These are phyloP conservation scores for Fusarium abutilonis DNA, from an alignment of 2,329 filamentous ascomycete species.

Conservation along the genomic window DNA sequence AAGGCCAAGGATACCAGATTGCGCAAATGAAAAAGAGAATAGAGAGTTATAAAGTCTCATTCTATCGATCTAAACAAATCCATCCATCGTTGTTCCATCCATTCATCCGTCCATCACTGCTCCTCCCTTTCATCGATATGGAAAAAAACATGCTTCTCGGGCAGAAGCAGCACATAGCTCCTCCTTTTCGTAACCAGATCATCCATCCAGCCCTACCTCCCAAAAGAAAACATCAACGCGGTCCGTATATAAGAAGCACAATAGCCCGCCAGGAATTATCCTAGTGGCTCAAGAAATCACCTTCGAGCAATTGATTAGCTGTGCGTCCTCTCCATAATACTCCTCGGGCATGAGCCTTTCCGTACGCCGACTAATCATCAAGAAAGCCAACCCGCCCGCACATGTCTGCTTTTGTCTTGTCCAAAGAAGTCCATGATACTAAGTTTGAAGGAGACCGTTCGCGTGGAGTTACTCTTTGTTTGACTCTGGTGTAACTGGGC, in stretches of 20 bases:
- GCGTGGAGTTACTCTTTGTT: neutral
- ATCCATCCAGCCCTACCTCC: conserved; percentile 9
- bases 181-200: neutral
- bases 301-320: neutral
- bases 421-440: conserved; percentile 23
- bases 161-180: neutral
- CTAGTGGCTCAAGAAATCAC: neutral
- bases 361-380: conserved; percentile 27
- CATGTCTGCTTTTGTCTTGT: conserved; percentile 35
- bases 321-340: conserved; percentile 8
- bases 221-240: conserved; percentile 8
- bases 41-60: neutral
- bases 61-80: conserved; percentile 28
- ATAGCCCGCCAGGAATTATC: neutral
- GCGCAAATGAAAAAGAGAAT: no score
- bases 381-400: conserved; percentile 28
- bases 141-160: no score
- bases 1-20: no score
- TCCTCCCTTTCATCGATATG: no score
- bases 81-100: conserved; percentile 9
- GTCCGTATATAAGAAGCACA: conserved; percentile 25
- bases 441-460: conserved; percentile 6
- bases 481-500: neutral
- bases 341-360: conserved; percentile 25
- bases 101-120: neutral